Conservation (phyloP, 108 stramenopile genomes). For the Nitzschia inconspicua region DNA sequence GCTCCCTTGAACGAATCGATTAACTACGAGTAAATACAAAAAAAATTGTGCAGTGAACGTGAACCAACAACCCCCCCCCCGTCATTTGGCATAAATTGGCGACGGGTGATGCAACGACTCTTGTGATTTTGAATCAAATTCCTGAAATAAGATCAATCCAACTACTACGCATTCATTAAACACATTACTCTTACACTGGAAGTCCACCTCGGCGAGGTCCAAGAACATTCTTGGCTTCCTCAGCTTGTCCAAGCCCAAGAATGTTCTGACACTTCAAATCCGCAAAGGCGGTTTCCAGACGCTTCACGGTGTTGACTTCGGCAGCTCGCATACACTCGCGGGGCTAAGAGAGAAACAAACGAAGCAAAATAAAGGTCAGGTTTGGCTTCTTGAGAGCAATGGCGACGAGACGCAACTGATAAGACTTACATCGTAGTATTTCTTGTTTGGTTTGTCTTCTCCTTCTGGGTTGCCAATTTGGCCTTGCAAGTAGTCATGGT, state of each 20-base stretch:
- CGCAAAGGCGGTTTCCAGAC: conserved; percentile 74
- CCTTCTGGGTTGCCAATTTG: conserved; percentile 98
- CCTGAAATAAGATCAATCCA: no score
- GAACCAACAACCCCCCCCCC: no score
- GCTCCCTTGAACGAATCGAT: no score
- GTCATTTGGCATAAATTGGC: no score
- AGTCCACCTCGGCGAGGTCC: conserved; percentile 86
- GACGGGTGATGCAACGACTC: no score
- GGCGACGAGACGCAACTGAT: not conserved
- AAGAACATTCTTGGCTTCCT: conserved; percentile 60
- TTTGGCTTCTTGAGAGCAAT: not conserved
- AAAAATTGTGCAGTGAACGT: no score
- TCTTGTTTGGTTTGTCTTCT: conserved; percentile 94
- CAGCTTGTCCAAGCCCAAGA: conserved; percentile 58
- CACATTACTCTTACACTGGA: conserved; percentile 53
- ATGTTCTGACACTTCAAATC: conserved; percentile 91
- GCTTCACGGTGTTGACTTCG: conserved; percentile 85
- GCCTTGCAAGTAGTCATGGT: conserved; percentile 79
- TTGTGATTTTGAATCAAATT: no score
- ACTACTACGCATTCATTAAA: not conserved
- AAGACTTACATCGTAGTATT: conserved; percentile 88
- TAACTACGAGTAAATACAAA: no score
- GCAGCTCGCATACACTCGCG: conserved; percentile 90
- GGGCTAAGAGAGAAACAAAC: conserved; percentile 42
- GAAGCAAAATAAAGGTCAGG: not conserved